Evolutionary conservation across 176 grass and related monocot genomes (phyloP), one percentile per base, ranked within the genome.

Genomic region (Thalia dealbata): DNA sequence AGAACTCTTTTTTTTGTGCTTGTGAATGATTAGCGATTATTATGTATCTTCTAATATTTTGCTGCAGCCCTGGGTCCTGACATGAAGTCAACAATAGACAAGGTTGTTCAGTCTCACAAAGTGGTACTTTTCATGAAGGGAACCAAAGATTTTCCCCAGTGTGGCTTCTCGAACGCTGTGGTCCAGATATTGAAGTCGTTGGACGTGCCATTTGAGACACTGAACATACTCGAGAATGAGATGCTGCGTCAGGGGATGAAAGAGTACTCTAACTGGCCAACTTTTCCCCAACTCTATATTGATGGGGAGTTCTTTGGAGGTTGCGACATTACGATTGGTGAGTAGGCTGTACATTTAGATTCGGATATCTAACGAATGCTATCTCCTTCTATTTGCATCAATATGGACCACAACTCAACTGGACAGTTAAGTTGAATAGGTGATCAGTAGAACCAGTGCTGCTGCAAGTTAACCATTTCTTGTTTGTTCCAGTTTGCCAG

Each of bases 121-220:
- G 95, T 93, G 77, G 67, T 91, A 23, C 70, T 99, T 69, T 99
- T 99, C 83, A 99, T 99, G 87, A 91, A 99, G 78, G 95, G 95
- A 27, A 91, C 83, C 54, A 99, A 88, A 84, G 95, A 99, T 56
- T 93, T 99, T 44, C 95, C 95, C 30, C 90, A 99, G 83, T 99
- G 95, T 55, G 95, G 95, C 8, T 99, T 99, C 84, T 99, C 90
- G 26, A 86, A 91, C 85, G 91, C 95, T 1, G 87, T 93, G 0
- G 95, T 93, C 75, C 95, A 91, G 87, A 91, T 99, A 72, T 82
- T 99, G 14, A 88, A 81, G 32, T 99, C 90, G 7, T 78, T 93
- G 2, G 85, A 99, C 64, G 95, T 86, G 62, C 95, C 90, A n/a
- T 97, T 97, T 52, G 90, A 93, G 75, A 88, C 95, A 52, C 74